phyloP scores from a whole-genome alignment of 148 eudicot species.

The Vaccinium macrocarpon region DNA sequence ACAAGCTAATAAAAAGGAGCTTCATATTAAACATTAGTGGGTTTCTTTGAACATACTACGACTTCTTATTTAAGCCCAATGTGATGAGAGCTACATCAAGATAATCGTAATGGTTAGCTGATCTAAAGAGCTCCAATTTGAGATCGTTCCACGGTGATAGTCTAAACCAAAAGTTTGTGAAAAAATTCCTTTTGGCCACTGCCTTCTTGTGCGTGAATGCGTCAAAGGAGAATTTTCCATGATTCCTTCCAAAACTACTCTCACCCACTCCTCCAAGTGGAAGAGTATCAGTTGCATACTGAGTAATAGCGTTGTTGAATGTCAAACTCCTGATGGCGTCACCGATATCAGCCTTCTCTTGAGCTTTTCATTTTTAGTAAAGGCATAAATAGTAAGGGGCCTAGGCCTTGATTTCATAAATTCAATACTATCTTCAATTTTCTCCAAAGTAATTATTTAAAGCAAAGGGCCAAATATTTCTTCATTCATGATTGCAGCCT shows the following conservation, averaged over 20 bases:
- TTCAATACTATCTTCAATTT: slow-evolving; percentile 53
- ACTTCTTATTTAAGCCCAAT: slow-evolving; percentile 55
- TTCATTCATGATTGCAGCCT: no score
- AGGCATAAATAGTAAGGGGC: slow-evolving; percentile 71
- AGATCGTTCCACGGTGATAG: slow-evolving; percentile 74
- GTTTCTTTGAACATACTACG: no score
- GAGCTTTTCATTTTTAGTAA: slow-evolving; percentile 47
- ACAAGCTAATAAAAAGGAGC: background rate
- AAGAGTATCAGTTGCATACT: slow-evolving; percentile 71
- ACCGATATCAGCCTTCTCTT: slow-evolving; percentile 42
- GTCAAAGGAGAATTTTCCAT: slow-evolving; percentile 84
- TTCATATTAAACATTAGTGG: background rate
- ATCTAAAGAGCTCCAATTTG: slow-evolving; percentile 56
- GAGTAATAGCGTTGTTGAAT: slow-evolving; percentile 74
- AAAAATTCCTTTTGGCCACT: slow-evolving; percentile 38
- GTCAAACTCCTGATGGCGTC: slow-evolving; percentile 68
- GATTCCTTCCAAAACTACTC: slow-evolving; percentile 82
- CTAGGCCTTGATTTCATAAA: slow-evolving; percentile 69
- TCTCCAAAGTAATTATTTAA: no score
- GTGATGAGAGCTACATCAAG: slow-evolving; percentile 40
- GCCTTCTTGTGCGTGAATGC: slow-evolving; percentile 71
- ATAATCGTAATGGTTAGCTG: slow-evolving; percentile 53
- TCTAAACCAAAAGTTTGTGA: slow-evolving; percentile 79
- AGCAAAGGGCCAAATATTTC: no score
- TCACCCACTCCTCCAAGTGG: slow-evolving; percentile 94